These are phyloP conservation scores for Lepraria neglecta DNA, from an alignment of 495 filamentous ascomycete genomes.

Conservation along the genomic window DNA sequence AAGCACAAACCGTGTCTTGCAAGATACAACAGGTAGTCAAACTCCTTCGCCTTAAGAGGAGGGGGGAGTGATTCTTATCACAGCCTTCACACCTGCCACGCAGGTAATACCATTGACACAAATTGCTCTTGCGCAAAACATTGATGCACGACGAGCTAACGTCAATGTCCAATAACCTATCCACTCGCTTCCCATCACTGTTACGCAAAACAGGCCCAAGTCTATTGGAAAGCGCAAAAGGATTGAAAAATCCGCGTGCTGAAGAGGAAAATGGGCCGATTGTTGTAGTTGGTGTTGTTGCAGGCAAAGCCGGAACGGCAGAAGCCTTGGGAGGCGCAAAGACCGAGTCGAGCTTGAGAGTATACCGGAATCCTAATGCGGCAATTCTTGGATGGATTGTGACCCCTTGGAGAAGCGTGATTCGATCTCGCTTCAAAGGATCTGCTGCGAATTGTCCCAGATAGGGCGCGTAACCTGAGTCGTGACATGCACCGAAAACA, in stretches of 20 bases:
- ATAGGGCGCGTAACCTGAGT: constrained; percentile 43
- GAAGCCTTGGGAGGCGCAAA: constrained; percentile 12
- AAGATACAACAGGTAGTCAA: constrained; percentile 20
- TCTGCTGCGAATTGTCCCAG: constrained; percentile 33
- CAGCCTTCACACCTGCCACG: constrained; percentile 22
- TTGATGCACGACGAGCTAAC: not conserved
- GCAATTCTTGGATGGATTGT: constrained; percentile 5
- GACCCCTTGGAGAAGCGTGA: constrained; percentile 17
- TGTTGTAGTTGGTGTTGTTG: not conserved
- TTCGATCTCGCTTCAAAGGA: constrained; percentile 8
- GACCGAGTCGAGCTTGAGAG: constrained; percentile 12
- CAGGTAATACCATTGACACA: constrained; percentile 18
- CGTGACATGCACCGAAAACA: constrained; percentile 46
- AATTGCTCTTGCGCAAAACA: constrained; percentile 6
- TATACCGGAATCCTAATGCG: constrained; percentile 6
- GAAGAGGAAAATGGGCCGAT: not conserved
- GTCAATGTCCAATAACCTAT: constrained; percentile 18
- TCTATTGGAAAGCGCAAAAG: constrained; percentile 9
- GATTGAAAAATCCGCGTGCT: not conserved
- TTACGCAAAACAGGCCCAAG: constrained; percentile 11
- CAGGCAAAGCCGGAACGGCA: not conserved
- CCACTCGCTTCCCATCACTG: constrained; percentile 16
- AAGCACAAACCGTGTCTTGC: constrained; percentile 13
- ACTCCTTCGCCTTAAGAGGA: constrained; percentile 10
- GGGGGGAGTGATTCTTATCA: constrained; percentile 5